Evolutionary conservation across 1,284 basidiomycete species (phyloP), one percentile per base, ranked within the genome.

Genomic region (Trichosporon sp.): DNA sequence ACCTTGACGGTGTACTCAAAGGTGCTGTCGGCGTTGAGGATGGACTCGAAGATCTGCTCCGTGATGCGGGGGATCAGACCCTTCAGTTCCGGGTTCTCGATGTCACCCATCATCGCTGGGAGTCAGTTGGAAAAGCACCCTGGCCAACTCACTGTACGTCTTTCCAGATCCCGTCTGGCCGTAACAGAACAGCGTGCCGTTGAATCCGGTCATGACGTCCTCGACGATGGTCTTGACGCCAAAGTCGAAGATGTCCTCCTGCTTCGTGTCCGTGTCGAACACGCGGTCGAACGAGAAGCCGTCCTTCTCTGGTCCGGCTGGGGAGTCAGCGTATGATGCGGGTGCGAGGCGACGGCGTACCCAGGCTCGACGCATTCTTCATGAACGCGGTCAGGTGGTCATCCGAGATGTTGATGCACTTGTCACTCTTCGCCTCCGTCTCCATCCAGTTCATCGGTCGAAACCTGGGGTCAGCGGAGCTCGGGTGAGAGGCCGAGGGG

Each of bases 1-100:
- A 99, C 97, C 85, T 99, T 99, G 83, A 99, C 97, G 69, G 98
- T 89, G 83, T 99, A 99, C 83, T 99, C 97, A 72, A 99, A 86
- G 81, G 94, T 93, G 51, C 93, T 88, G 76, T 98, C 96, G 68
- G 95, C 97, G 76, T 93, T 89, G 74, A 97, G 90, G 81, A 99
- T 99, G 67, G 93, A 95, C 73, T 95, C 92, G 81, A 99, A 99
- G 82, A 99, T 98, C 83, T 99, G 96, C 81, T 99, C 95, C 3
- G 96, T 97, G 78, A 99, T 98, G 69, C 97, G 91, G 67, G 97
- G 97, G 75, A 98, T 99, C 73, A 99, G 92, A 82, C 97, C 97
- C 84, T 93, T 96, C 74, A 95, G 85, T 56, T 95, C 91, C 21
- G 89, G 86, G 68, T 91, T 91, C 84, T 98, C 95, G 84, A 99